These are phyloP conservation scores for Microascus cirrosus DNA, from an alignment of 2,329 filamentous ascomycete genomes.

Conservation along the genomic window DNA sequence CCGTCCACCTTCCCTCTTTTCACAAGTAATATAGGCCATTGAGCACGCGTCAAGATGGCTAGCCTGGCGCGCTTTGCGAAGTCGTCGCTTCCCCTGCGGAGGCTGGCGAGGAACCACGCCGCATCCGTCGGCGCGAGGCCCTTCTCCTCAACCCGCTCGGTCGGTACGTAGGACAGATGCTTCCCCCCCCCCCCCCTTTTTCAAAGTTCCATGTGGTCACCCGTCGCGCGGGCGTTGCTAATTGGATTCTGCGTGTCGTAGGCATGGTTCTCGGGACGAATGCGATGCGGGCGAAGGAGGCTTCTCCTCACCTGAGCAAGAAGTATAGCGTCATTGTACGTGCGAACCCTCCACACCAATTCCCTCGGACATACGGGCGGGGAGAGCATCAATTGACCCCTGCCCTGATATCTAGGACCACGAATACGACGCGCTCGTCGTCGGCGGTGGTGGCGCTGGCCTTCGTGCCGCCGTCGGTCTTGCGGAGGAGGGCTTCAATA, in stretches of 20 bases:
- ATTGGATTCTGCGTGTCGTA: slow-evolving; percentile 18
- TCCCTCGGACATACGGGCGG: not conserved
- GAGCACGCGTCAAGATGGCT: not conserved
- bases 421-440: slow-evolving; percentile 96
- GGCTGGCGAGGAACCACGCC: slow-evolving; percentile 42
- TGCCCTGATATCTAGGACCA: slow-evolving; percentile 57
- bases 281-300: slow-evolving; percentile 86
- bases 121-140: slow-evolving; percentile 32
- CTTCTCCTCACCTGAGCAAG: slow-evolving; percentile 70
- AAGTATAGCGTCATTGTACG: slow-evolving; percentile 92
- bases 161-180: slow-evolving; percentile 41
- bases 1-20: not conserved
- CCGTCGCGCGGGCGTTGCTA: not conserved
- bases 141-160: slow-evolving; percentile 80
- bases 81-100: slow-evolving; percentile 54
- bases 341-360: slow-evolving; percentile 14
- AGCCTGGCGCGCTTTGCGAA: slow-evolving; percentile 2
- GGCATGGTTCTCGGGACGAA: slow-evolving; percentile 79
- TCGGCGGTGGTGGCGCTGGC: slow-evolving; percentile 73
- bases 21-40: not conserved
- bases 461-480: slow-evolving; percentile 77
- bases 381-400: slow-evolving; percentile 7
- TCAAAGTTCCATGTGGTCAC: not conserved
- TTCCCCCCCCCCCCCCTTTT: not conserved
- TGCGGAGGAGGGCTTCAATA: slow-evolving; percentile 82